Evolutionary conservation across 768 basidiomycete species (phyloP), one percentile per base, ranked within the genome.

Genomic region (Galerina marginata): DNA sequence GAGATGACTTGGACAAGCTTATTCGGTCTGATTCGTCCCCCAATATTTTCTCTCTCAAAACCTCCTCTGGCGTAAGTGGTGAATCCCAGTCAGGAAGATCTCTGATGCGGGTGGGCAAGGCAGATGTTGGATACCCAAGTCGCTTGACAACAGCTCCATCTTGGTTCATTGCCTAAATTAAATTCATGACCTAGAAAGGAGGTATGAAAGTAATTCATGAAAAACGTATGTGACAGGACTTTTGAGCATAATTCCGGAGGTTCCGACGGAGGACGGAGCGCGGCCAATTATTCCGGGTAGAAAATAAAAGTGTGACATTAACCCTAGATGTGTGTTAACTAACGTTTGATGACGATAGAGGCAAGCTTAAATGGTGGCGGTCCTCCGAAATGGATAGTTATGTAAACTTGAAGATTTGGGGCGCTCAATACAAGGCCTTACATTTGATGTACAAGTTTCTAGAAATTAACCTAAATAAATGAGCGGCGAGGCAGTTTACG

Each of bases 141-240:
- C 10, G 29, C 53, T 42, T 54, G 53, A 36, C 53, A 25, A 54
- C 43, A n/a, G 40, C 43, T 20, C 42, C 53, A 44, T 54, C 38
- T 40, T 29, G 23, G 43, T n/a, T 55, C 33, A 45, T 16, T 6
- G 4, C 29, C 15, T 43, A 45, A 46, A 37, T 33, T 36, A 37
- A 20, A 45, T 10, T n/a, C 7, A 37, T 10, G 10, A 16, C 16
- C 44, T 36, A 25, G 42, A 44, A 55, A 55, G 44, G 44, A 46
- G 43, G 23, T 40, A 42, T 39, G 39, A 53, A 53, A 53, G 23
- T 40, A 40, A 47, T 47, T 25, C 16, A 23, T 12, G 38, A 25
- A 53, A 53, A n/a, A 20, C 25, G 37, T 38, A 53, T 53, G 51
- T 53, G 39, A 53, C 39, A 53, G 39, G 16, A 42, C 39, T 12